A percentile compares a stretch with the other conserved stretches of the same genome.
These are phyloP conservation scores for Blastobotrys attinorum DNA, from an alignment of 805 yeast species.

Conservation along the genomic window DNA sequence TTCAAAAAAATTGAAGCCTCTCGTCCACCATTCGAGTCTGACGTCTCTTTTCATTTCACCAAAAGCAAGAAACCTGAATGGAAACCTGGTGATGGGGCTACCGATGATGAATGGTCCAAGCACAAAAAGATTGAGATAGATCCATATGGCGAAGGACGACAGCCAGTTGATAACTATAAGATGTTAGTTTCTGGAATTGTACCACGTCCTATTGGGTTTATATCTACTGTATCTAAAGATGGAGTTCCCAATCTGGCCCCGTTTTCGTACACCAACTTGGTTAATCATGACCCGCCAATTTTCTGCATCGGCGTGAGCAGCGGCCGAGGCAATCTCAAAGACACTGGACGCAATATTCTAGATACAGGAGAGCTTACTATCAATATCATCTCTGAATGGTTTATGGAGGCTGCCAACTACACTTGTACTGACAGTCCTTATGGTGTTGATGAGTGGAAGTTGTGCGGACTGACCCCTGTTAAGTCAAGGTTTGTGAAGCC, in stretches of 20 bases:
- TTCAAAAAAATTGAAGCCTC: slow-evolving; percentile 21
- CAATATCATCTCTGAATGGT: slow-evolving; percentile 56
- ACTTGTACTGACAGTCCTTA: slow-evolving; percentile 40
- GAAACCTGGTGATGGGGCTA: slow-evolving; percentile 44
- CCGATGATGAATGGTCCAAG: slow-evolving; percentile 35
- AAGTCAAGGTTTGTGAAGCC: slow-evolving; percentile 41
- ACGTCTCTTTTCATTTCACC: neutral
- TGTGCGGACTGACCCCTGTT: slow-evolving; percentile 44
- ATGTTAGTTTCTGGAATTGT: slow-evolving; percentile 43
- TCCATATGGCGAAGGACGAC: slow-evolving; percentile 38
- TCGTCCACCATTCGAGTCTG: slow-evolving; percentile 15
- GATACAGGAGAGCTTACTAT: slow-evolving; percentile 48
- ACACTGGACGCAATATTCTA: slow-evolving; percentile 41
- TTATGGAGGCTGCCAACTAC: slow-evolving; percentile 54
- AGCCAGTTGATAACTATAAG: slow-evolving; percentile 40
- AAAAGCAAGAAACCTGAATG: slow-evolving; percentile 31
- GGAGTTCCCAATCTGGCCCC: slow-evolving; percentile 50
- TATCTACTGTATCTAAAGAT: slow-evolving; percentile 38
- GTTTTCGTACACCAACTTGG: slow-evolving; percentile 46
- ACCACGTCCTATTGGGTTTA: slow-evolving; percentile 56
- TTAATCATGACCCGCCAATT: slow-evolving; percentile 49
- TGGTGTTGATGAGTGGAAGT: slow-evolving; percentile 47
- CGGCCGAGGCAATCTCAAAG: slow-evolving; percentile 37
- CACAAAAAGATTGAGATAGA: slow-evolving; percentile 42
- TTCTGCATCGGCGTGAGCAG: slow-evolving; percentile 44